phyloP scores from a whole-genome alignment of 371 early-diverging fungal genomes.

The Mortierella sp. region DNA sequence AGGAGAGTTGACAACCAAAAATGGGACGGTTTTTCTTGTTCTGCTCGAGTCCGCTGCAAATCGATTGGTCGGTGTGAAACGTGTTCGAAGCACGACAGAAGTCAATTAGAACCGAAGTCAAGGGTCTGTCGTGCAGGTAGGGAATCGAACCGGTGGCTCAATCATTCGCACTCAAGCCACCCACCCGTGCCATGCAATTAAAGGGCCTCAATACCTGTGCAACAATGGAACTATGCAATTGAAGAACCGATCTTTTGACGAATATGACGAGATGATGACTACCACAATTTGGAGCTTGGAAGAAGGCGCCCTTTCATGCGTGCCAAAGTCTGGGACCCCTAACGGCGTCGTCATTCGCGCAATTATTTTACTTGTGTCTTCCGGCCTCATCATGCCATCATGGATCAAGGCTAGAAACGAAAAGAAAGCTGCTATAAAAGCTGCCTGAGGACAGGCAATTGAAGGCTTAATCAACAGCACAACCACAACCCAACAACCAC shows the following conservation, averaged over 20 bases:
- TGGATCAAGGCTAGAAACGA: background rate
- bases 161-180: background rate
- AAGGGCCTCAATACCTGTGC: background rate
- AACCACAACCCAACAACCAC: background rate
- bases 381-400: conserved; percentile 1
- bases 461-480: background rate
- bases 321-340: background rate
- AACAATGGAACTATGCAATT: background rate
- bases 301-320: background rate
- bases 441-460: background rate
- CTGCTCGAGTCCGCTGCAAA: background rate
- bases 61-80: conserved; percentile 1
- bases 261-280: conserved; percentile 7
- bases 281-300: background rate
- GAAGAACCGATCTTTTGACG: background rate
- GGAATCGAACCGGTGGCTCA: no score
- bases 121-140: background rate
- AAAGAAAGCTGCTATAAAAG: background rate
- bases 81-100: conserved; percentile 9
- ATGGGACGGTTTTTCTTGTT: background rate
- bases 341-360: background rate
- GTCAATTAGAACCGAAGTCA: background rate
- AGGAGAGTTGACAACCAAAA: background rate
- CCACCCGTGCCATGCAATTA: background rate
- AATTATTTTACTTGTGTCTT: background rate